These are phyloP conservation scores for Vitis hybrid DNA, from an alignment of 177 flowering plant genomes.

Conservation along the genomic window DNA sequence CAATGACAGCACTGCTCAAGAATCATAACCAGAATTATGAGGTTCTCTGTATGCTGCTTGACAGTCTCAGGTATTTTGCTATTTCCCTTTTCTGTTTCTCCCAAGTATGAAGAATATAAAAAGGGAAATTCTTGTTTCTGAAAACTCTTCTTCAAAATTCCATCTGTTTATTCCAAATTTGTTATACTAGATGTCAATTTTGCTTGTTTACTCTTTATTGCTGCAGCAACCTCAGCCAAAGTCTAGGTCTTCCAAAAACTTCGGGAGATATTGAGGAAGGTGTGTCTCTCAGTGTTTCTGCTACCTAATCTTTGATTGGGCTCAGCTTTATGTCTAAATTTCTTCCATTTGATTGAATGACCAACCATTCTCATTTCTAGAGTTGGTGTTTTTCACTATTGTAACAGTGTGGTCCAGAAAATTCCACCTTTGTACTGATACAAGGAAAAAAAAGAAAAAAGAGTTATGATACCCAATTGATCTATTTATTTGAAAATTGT, in stretches of 20 bases:
- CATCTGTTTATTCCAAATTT: neutral
- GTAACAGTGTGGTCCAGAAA: neutral
- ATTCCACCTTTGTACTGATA: neutral
- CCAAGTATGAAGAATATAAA: neutral
- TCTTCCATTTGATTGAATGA: neutral
- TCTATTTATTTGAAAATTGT: neutral
- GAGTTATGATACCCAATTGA: neutral
- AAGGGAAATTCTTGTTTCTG: neutral
- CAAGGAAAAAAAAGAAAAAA: neutral
- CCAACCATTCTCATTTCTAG: neutral
- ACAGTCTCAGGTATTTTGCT: slow-evolving; percentile 59
- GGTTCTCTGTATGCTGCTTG: slow-evolving; percentile 62
- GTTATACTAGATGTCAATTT: neutral
- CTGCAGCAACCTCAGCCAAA: slow-evolving; percentile 45
- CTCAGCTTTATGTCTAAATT: neutral
- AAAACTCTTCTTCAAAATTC: neutral
- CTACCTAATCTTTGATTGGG: neutral
- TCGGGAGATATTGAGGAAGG: slow-evolving; percentile 34
- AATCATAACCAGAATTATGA: slow-evolving; percentile 48
- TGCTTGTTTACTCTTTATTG: neutral
- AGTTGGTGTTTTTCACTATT: neutral
- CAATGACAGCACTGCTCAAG: slow-evolving; percentile 49
- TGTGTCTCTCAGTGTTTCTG: slow-evolving; percentile 16
- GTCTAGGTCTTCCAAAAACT: slow-evolving; percentile 21
- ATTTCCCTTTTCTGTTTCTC: neutral